phyloP scores from a whole-genome alignment of 352 stramenopile genomes.

The Phytophthora fragariae region DNA sequence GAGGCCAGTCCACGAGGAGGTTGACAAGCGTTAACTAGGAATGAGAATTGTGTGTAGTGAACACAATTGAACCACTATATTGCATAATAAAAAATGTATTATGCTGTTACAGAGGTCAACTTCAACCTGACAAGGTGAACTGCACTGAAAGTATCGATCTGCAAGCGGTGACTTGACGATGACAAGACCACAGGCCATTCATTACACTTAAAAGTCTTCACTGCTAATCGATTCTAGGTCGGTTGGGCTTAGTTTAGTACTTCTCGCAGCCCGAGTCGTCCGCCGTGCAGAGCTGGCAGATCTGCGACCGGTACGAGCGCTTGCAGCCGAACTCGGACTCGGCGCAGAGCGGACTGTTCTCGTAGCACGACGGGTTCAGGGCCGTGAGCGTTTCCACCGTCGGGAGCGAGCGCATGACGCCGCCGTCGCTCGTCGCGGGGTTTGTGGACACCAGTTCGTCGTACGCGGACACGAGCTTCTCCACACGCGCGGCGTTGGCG shows the following conservation, averaged over 20 bases:
- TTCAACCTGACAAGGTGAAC: conserved; percentile 9
- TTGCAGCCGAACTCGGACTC: conserved; percentile 60
- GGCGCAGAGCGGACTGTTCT: conserved; percentile 63
- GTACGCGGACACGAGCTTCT: conserved; percentile 63
- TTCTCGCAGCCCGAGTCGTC: conserved; percentile 46
- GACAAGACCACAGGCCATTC: conserved; percentile 36
- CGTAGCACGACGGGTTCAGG: conserved; percentile 65
- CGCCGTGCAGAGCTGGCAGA: conserved; percentile 65
- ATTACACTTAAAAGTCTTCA: conserved; percentile 26
- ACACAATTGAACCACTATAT: background rate
- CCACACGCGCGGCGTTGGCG: conserved; percentile 55
- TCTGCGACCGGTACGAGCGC: conserved; percentile 65
- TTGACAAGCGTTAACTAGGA: background rate
- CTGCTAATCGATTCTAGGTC: conserved; percentile 29
- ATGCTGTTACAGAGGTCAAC: conserved; percentile 16
- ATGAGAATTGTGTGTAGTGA: background rate
- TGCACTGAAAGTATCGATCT: background rate
- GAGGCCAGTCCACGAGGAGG: conserved; percentile 19
- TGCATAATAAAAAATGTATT: background rate
- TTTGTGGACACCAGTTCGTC: conserved; percentile 43
- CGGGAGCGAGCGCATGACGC: conserved; percentile 56
- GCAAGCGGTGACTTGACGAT: conserved; percentile 14
- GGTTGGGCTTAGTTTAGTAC: background rate
- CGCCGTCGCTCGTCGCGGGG: conserved; percentile 46
- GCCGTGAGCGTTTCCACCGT: conserved; percentile 41